A percentile compares a stretch with the other conserved stretches of the same genome.
phyloP scores from a whole-genome alignment of 805 yeast species.

The Saccharomycopsis selenospora region DNA sequence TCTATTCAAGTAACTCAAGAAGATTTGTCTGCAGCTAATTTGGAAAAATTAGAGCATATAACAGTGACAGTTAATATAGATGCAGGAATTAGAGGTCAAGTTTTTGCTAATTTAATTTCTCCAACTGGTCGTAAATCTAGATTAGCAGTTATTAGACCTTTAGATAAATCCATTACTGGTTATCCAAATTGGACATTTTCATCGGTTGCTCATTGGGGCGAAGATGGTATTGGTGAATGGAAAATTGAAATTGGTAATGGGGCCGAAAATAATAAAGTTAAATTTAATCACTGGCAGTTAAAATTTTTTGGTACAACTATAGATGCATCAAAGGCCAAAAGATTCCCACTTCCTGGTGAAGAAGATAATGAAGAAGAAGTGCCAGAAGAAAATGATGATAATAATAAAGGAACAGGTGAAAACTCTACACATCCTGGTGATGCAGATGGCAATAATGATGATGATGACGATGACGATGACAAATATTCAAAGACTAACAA shows the following conservation, averaged over 20 bases:
- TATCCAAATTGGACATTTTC: conserved; percentile 84
- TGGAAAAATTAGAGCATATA: conserved; percentile 77
- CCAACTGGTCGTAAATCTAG: conserved; percentile 72
- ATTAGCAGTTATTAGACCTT: conserved; percentile 59
- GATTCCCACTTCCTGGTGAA: conserved; percentile 40
- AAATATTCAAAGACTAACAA: conserved; percentile 31
- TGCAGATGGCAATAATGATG: conserved; percentile 13
- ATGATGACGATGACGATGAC: conserved; percentile 33
- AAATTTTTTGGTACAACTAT: conserved; percentile 74
- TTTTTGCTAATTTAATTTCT: conserved; percentile 56
- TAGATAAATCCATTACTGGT: conserved; percentile 53
- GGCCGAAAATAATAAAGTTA: conserved; percentile 31
- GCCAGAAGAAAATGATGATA: conserved; percentile 5
- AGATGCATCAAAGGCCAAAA: conserved; percentile 55
- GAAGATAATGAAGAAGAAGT: conserved; percentile 22
- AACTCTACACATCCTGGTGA: background rate
- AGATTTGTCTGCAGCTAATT: conserved; percentile 46
- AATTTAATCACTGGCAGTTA: conserved; percentile 64
- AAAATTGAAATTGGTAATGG: conserved; percentile 51
- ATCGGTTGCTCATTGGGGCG: conserved; percentile 99
- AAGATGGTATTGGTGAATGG: conserved; percentile 77
- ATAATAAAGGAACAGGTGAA: background rate
- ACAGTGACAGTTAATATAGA: conserved; percentile 70
- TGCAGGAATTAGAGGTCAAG: conserved; percentile 60
- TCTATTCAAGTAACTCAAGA: conserved; percentile 40